Evolutionary conservation across 441 rosid species (phyloP).

Genomic region (Erysimum cheiri): DNA sequence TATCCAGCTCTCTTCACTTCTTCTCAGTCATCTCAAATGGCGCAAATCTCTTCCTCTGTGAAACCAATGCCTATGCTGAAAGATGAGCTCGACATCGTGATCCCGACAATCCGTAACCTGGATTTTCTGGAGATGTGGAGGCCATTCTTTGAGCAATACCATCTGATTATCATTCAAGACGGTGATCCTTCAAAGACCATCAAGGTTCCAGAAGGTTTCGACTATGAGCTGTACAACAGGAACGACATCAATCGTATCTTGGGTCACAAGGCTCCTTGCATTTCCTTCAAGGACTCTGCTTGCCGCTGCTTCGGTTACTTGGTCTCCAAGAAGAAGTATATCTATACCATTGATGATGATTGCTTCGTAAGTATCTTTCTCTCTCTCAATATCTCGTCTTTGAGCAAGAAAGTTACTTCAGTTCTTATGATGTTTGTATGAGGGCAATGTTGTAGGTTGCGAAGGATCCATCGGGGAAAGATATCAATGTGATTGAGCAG

Average conservation of each 20-base stretch:
- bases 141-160: slow-evolving; percentile 62
- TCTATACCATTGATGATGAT: slow-evolving; percentile 65
- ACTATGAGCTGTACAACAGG: slow-evolving; percentile 60
- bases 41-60: slow-evolving; percentile 7
- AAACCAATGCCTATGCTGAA: slow-evolving; percentile 47
- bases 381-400: not conserved
- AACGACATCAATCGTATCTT: slow-evolving; percentile 58
- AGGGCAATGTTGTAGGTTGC: slow-evolving; percentile 38
- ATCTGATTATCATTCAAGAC: slow-evolving; percentile 59
- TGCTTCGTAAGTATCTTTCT: slow-evolving; percentile 50
- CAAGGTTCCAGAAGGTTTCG: slow-evolving; percentile 59
- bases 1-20: slow-evolving; percentile 21
- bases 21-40: slow-evolving; percentile 14
- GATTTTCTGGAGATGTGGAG: slow-evolving; percentile 63
- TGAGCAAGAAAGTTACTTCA: not conserved
- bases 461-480: slow-evolving; percentile 56
- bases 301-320: slow-evolving; percentile 64
- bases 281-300: slow-evolving; percentile 62
- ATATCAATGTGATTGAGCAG: slow-evolving; percentile 59
- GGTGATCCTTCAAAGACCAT: slow-evolving; percentile 59
- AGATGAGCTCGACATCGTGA: slow-evolving; percentile 58
- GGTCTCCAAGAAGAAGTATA: slow-evolving; percentile 66
- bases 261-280: slow-evolving; percentile 62
- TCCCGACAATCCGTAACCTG: slow-evolving; percentile 55
- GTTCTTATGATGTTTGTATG: too few species aligned